Evolutionary conservation across 805 yeast genomes (phyloP), one percentile per base, ranked within the genome.

Genomic region (Wickerhamomyces silvicola): DNA sequence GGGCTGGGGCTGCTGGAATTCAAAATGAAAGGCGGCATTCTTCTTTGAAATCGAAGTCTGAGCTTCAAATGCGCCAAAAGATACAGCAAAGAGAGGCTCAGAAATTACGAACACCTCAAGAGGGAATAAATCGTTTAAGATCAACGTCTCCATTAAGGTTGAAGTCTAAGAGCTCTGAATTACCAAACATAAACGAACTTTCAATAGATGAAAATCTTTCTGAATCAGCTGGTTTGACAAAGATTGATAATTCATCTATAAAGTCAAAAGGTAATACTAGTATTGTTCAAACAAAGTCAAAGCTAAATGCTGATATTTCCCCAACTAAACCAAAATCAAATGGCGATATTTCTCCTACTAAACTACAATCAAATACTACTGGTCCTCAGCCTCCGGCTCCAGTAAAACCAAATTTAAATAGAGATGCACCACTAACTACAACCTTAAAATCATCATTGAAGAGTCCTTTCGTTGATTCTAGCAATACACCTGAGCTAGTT

Each of bases 1-100:
- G 46, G 26, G 52, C 49, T 5, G 36, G 46, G 26, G 52, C 42
- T n/a, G 44, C 51, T n/a, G 43, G 43, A 1, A 24, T 39, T 18
- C 38, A 30, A 11, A 39, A 36, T n/a, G 41, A 35, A 14, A 37
- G 55, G 30, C 36, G 55, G 30, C 36, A 37, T 10, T 46, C 50
- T 2, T 48, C 52, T 4, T 12, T 48, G 24, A 36, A 37, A 15
- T 25, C 43, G 2, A 35, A 24, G 8, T 21, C 31, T 20, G 51
- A 45, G 23, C 21, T 30, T 11, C 31, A 18, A 23, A 17, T n/a
- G 12, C 23, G 10, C 2, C 12, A 21, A 6, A 26, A 26, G 13
- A 20, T 26, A 6, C 11, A 14, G 7, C 31, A 32, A 15, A 18
- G 24, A 20, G 11, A 21, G 24, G 19, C 22, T 12, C 21, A 19